These are phyloP conservation scores for Epithele typhae DNA, from an alignment of 768 basidiomycete genomes.

Conservation along the genomic window DNA sequence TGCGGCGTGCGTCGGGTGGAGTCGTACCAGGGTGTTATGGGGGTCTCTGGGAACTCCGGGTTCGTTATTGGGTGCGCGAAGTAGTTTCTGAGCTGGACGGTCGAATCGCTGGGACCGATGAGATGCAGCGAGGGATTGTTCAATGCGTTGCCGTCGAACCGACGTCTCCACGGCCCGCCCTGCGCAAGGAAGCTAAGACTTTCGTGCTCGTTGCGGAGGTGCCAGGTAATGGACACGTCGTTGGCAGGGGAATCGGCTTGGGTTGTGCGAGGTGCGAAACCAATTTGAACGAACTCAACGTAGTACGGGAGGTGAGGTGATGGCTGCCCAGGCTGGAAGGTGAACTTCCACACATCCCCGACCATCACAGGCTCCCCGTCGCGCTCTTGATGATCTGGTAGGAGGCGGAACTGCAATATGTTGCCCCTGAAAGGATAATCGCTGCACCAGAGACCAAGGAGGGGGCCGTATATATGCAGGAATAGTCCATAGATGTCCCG, in stretches of 20 bases:
- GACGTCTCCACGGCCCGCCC: too few relatives aligned
- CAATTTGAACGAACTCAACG: constrained; percentile 13
- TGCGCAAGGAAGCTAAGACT: constrained; percentile 5
- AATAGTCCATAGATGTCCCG: constrained; percentile 16
- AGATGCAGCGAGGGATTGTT: constrained; percentile 15
- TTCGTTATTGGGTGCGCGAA: not conserved
- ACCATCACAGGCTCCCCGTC: constrained; percentile 12
- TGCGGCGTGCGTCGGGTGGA: constrained; percentile 8
- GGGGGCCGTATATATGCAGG: constrained; percentile 19
- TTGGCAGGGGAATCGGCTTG: not conserved
- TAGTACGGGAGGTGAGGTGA: constrained; percentile 1
- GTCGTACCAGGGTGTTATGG: constrained; percentile 15
- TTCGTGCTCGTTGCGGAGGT: constrained; percentile 9
- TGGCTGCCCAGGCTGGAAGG: not conserved
- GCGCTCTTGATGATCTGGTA: constrained; percentile 8
- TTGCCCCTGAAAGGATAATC: constrained; percentile 19
- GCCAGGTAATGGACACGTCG: constrained; percentile 11
- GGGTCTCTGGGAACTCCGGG: constrained; percentile 12
- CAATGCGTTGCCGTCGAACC: too few relatives aligned
- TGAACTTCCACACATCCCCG: constrained; percentile 21
- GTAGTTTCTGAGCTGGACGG: not conserved
- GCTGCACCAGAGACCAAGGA: constrained; percentile 23
- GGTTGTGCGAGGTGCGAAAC: constrained; percentile 2
- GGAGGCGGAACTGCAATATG: constrained; percentile 21
- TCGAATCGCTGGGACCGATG: constrained; percentile 7